Evolutionary conservation across 306 rosid species (phyloP).

Genomic region (Cyamopsis tetragonoloba): DNA sequence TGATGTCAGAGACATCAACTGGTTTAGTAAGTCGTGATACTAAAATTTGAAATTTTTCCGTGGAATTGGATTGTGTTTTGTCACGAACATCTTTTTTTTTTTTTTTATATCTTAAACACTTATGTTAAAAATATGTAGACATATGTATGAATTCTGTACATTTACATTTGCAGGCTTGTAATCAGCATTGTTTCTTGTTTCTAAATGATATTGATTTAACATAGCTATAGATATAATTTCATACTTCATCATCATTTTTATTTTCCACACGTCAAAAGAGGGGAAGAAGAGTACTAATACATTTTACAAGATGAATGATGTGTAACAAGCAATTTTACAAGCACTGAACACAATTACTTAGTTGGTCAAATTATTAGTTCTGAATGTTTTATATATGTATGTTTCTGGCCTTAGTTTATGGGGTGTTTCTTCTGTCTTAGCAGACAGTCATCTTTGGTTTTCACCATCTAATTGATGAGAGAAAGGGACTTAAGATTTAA

Average conservation of each 20-base stretch:
- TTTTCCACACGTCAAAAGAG: not conserved
- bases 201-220: not conserved
- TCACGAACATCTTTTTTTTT: not conserved
- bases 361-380: not conserved
- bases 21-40: not conserved
- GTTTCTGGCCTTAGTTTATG: not conserved
- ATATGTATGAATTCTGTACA: not conserved
- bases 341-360: not conserved
- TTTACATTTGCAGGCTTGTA: not conserved
- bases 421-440: conserved; percentile 13
- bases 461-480: not conserved
- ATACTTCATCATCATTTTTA: not conserved
- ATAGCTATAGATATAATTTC: not conserved
- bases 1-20: not conserved
- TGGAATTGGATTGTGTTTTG: not conserved
- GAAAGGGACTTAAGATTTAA: not conserved
- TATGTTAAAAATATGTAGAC: not conserved
- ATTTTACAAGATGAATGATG: not conserved
- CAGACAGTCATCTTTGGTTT: not conserved
- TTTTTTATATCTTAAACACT: not conserved
- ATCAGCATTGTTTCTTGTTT: not conserved
- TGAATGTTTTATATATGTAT: not conserved
- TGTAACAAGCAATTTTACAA: conserved; percentile 1
- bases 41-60: not conserved
- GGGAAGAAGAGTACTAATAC: not conserved